Evolutionary conservation across 352 stramenopile species (phyloP).

Genomic region (Phytopythium helicoides): DNA sequence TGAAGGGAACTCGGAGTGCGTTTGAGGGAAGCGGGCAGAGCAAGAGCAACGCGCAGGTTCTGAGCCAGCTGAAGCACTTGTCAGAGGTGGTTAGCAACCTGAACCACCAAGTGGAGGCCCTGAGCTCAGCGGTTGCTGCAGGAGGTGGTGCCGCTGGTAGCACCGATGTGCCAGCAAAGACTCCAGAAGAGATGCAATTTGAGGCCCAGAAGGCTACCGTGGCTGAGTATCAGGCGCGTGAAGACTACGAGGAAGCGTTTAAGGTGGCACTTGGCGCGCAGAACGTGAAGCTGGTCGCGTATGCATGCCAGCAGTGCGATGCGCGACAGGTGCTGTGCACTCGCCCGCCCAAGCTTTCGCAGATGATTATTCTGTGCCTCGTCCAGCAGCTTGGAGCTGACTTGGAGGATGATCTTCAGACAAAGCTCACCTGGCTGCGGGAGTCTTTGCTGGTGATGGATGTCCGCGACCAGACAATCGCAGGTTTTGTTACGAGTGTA

Average conservation of each 20-base stretch:
- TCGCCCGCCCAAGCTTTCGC: constrained; percentile 70
- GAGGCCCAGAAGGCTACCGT: constrained; percentile 60
- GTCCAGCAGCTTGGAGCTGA: constrained; percentile 82
- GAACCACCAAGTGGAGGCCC: constrained; percentile 59
- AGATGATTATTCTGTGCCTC: constrained; percentile 84
- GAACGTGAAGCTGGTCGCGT: constrained; percentile 70
- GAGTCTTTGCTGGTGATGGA: constrained; percentile 86
- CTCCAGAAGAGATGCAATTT: constrained; percentile 53
- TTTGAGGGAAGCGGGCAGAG: constrained; percentile 58
- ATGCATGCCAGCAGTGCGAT: constrained; percentile 70
- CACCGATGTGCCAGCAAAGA: constrained; percentile 14
- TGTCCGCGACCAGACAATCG: constrained; percentile 63
- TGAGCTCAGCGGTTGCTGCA: constrained; percentile 31
- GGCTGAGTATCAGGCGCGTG: constrained; percentile 35
- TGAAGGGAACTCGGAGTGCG: constrained; percentile 64
- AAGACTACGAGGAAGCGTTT: constrained; percentile 80
- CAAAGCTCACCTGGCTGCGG: constrained; percentile 75
- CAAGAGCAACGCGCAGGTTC: constrained; percentile 56
- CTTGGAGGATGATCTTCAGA: constrained; percentile 55
- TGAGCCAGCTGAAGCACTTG: constrained; percentile 60
- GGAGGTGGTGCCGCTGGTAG: constrained; percentile 14
- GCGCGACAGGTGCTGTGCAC: constrained; percentile 55
- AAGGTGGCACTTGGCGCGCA: constrained; percentile 77
- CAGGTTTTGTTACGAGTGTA: constrained; percentile 73
- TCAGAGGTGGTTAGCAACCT: constrained; percentile 56